Evolutionary conservation across 192 early-diverging fungal species (phyloP).

Genomic region (Backusella psychrophila): DNA sequence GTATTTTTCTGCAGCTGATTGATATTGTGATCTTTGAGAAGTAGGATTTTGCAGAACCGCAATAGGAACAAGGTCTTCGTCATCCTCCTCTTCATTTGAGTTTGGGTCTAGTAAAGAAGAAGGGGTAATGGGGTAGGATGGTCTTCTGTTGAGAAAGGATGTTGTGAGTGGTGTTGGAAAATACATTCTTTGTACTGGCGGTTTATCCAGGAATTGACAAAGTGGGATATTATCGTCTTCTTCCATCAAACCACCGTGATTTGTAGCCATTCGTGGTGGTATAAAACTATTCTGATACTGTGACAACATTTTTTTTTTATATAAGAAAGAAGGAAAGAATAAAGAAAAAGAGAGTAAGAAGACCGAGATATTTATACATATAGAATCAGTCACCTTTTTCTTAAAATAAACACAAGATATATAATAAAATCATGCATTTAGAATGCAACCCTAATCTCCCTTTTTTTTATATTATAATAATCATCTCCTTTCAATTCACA

Average conservation of each 20-base stretch:
- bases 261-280: background rate
- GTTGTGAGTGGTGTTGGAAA: background rate
- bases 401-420: background rate
- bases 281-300: background rate
- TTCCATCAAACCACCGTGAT: background rate
- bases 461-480: background rate
- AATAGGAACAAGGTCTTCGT: conserved; percentile 19
- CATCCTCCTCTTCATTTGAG: conserved; percentile 18
- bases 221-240: conserved; percentile 11
- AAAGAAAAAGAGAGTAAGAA: background rate
- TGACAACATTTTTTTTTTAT: background rate
- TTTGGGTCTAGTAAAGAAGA: conserved; percentile 3
- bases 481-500: background rate
- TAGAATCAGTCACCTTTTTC: background rate
- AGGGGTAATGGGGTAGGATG: background rate
- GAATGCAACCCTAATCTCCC: background rate
- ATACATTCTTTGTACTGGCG: background rate
- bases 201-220: background rate
- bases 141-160: background rate
- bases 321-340: background rate
- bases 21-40: background rate
- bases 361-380: background rate
- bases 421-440: background rate
- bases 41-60: conserved; percentile 6
- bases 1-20: conserved; percentile 25